Conservation (phyloP, 768 basidiomycete species). For the Gymnopilus dilepis region DNA sequence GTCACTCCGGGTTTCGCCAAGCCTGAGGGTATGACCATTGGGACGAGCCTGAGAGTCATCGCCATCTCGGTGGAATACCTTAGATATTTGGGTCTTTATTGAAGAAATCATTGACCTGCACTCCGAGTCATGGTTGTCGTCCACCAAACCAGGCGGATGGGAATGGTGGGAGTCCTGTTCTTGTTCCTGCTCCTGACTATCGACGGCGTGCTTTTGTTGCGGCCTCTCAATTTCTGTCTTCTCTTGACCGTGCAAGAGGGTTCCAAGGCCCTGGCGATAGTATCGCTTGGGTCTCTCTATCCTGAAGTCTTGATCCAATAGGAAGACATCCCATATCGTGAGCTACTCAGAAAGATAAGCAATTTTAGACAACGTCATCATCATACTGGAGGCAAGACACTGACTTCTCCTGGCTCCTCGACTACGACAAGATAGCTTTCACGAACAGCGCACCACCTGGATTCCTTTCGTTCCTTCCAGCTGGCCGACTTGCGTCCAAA, state of each 20-base stretch:
- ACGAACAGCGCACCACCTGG: slow-evolving; percentile 89
- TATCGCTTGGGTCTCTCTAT: slow-evolving; percentile 91
- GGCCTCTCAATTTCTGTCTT: slow-evolving; percentile 26
- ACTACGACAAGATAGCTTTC: slow-evolving; percentile 91
- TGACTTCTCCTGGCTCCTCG: slow-evolving; percentile 85
- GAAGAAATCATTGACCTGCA: slow-evolving; percentile 51
- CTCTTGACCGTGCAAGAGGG: slow-evolving; percentile 55
- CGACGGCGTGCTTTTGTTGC: neutral
- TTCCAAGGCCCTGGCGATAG: slow-evolving; percentile 80
- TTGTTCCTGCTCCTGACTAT: slow-evolving; percentile 6
- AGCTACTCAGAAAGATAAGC: slow-evolving; percentile 52
- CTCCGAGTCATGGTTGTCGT: slow-evolving; percentile 30
- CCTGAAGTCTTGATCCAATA: slow-evolving; percentile 86
- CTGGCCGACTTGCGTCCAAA: slow-evolving; percentile 71
- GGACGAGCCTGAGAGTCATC: slow-evolving; percentile 2
- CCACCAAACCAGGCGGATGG: neutral
- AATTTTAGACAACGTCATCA: too few relatives aligned
- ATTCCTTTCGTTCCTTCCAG: slow-evolving; percentile 64
- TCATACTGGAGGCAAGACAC: slow-evolving; percentile 19
- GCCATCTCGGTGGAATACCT: slow-evolving; percentile 42
- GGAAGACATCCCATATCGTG: slow-evolving; percentile 92
- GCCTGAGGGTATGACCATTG: slow-evolving; percentile 20
- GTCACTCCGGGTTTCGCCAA: slow-evolving; percentile 20
- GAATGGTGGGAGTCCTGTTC: slow-evolving; percentile 11
- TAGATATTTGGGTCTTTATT: slow-evolving; percentile 51